phyloP scores from a whole-genome alignment of 2,329 filamentous ascomycete genomes.

The Didymella segeticola region DNA sequence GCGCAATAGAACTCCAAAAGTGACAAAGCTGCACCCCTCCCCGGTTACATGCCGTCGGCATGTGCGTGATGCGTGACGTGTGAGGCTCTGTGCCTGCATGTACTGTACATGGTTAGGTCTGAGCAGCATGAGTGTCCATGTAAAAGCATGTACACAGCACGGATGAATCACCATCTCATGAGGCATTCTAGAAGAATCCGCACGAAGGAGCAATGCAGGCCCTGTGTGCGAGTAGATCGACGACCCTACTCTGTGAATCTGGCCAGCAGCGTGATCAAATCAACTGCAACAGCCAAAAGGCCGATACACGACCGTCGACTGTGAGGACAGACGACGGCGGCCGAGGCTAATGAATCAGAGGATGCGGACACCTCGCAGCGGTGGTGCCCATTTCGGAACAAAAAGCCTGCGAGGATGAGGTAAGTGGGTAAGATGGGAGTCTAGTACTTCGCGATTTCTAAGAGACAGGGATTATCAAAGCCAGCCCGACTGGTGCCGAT shows the following conservation, averaged over 20 bases:
- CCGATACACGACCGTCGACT: background rate
- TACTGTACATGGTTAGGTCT: constrained; percentile 21
- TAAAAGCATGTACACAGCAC: too few species aligned
- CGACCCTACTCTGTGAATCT: background rate
- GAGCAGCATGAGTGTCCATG: too few species aligned
- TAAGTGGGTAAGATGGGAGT: constrained; percentile 17
- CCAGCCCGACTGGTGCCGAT: constrained; percentile 27
- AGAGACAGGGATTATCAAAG: constrained; percentile 30
- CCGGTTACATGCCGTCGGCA: background rate
- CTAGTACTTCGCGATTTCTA: constrained; percentile 23
- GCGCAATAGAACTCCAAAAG: constrained; percentile 6
- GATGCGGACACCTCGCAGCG: constrained; percentile 6
- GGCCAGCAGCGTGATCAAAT: background rate
- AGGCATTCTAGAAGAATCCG: too few species aligned
- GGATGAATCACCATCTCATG: too few species aligned
- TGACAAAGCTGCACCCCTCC: constrained; percentile 13
- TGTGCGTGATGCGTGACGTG: constrained; percentile 16
- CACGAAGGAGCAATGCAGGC: too few species aligned
- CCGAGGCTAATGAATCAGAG: constrained; percentile 25
- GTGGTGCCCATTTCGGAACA: constrained; percentile 19
- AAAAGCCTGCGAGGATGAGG: constrained; percentile 7
- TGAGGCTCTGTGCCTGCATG: constrained; percentile 22
- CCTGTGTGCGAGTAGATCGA: background rate
- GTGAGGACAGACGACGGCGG: background rate
- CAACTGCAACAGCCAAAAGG: background rate